phyloP scores from a whole-genome alignment of 306 rosid species.

The Cicer arietinum region DNA sequence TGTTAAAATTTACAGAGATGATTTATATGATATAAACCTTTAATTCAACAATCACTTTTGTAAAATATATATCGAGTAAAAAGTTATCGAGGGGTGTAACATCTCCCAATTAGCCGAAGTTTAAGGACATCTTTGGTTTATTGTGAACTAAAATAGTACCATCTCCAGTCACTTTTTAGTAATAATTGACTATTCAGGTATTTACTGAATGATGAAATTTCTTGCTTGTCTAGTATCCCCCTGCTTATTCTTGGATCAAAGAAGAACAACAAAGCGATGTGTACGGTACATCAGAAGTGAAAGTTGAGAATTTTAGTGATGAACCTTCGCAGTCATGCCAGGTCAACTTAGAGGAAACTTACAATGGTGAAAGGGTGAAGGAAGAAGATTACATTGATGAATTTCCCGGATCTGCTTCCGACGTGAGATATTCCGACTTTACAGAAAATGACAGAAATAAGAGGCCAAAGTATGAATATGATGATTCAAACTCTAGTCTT shows the following conservation, averaged over 20 bases:
- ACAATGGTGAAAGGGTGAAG: conserved; percentile 64
- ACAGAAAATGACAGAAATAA: conserved; percentile 56
- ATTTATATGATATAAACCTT: no score
- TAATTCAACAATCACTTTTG: no score
- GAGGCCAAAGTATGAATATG: conserved; percentile 68
- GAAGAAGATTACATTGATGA: conserved; percentile 61
- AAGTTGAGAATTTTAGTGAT: conserved; percentile 53
- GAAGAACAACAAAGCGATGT: conserved; percentile 39
- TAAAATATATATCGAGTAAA: no score
- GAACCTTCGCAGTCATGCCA: conserved; percentile 52
- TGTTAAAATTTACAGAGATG: no score
- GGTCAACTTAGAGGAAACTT: conserved; percentile 46
- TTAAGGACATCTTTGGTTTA: not conserved
- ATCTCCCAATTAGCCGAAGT: not conserved
- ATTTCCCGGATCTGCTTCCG: conserved; percentile 41
- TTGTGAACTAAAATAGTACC: not conserved
- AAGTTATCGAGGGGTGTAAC: no score
- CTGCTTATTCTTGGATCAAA: conserved; percentile 51
- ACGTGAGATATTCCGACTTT: conserved; percentile 13
- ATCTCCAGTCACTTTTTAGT: conserved; percentile 11
- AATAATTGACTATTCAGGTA: conserved; percentile 2
- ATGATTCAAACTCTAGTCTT: conserved; percentile 47
- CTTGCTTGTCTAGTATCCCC: conserved; percentile 50
- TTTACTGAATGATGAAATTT: conserved; percentile 41
- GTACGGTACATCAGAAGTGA: conserved; percentile 52